These are phyloP conservation scores for Pythium pyrilobum DNA, from an alignment of 352 stramenopile species.

Conservation along the genomic window DNA sequence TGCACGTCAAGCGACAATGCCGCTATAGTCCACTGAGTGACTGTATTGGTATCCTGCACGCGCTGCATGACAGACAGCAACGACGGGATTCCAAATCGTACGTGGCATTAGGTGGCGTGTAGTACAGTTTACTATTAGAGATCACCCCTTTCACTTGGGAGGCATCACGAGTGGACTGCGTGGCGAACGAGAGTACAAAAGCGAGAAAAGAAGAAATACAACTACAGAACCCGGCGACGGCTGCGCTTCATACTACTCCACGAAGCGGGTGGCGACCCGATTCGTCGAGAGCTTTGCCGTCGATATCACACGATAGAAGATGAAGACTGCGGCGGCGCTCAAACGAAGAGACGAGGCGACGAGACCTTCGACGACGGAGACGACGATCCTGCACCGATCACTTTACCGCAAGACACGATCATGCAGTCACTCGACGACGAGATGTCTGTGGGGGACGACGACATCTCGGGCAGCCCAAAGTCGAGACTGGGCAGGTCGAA, in stretches of 20 bases:
- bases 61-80: too few species aligned
- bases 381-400: constrained; percentile 17
- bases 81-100: too few species aligned
- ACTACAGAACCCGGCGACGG: background rate
- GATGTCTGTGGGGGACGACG: constrained; percentile 61
- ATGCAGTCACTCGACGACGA: constrained; percentile 42
- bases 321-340: background rate
- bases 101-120: too few species aligned
- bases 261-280: too few species aligned
- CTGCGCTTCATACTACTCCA: too few species aligned
- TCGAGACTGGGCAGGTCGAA: constrained; percentile 20
- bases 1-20: too few species aligned
- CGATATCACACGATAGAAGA: background rate
- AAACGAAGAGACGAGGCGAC: constrained; percentile 13
- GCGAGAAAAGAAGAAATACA: background rate
- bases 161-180: constrained; percentile 4
- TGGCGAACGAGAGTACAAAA: background rate
- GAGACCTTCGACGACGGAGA: constrained; percentile 6
- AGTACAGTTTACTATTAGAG: too few species aligned
- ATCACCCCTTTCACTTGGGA: constrained; percentile 8
- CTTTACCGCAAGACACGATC: constrained; percentile 32
- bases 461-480: constrained; percentile 51
- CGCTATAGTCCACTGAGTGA: too few species aligned
- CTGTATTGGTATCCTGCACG: too few species aligned
- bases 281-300: too few species aligned